These are phyloP conservation scores for Lepiota venenata DNA, from an alignment of 768 basidiomycete species.

Conservation along the genomic window DNA sequence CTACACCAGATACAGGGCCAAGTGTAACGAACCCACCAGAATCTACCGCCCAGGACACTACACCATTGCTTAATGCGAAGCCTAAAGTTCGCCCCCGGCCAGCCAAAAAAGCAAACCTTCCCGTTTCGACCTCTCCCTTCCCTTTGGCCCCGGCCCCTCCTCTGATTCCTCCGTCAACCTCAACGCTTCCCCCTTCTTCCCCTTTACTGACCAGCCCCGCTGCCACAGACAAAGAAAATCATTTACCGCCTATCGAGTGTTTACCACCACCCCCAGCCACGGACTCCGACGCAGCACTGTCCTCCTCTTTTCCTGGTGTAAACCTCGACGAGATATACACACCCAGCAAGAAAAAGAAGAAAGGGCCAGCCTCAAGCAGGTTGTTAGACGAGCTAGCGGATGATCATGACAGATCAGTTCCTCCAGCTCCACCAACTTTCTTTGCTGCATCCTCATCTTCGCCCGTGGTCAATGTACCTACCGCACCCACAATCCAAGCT, in stretches of 20 bases:
- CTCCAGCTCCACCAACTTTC: conserved; percentile 37
- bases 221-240: conserved; percentile 1
- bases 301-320: conserved; percentile 26
- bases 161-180: conserved; percentile 27
- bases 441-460: conserved; percentile 43
- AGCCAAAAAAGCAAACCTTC: conserved; percentile 16
- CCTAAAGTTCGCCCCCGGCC: conserved; percentile 9
- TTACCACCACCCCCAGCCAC: conserved; percentile 20
- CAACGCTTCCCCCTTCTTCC: conserved; percentile 31
- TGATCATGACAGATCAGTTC: conserved; percentile 13
- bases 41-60: neutral
- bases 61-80: conserved; percentile 4
- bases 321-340: conserved; percentile 27
- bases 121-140: conserved; percentile 17
- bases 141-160: conserved; percentile 14
- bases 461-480: conserved; percentile 13
- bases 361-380: too few relatives aligned
- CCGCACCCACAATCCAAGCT: conserved; percentile 5
- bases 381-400: neutral
- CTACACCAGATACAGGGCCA: neutral
- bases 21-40: neutral
- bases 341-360: conserved; percentile 2
- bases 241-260: conserved; percentile 32
- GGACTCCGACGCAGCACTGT: conserved; percentile 18
- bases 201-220: conserved; percentile 17